These are phyloP conservation scores for Bimuria novae-zelandiae DNA, from an alignment of 2,329 filamentous ascomycete genomes.

Conservation along the genomic window DNA sequence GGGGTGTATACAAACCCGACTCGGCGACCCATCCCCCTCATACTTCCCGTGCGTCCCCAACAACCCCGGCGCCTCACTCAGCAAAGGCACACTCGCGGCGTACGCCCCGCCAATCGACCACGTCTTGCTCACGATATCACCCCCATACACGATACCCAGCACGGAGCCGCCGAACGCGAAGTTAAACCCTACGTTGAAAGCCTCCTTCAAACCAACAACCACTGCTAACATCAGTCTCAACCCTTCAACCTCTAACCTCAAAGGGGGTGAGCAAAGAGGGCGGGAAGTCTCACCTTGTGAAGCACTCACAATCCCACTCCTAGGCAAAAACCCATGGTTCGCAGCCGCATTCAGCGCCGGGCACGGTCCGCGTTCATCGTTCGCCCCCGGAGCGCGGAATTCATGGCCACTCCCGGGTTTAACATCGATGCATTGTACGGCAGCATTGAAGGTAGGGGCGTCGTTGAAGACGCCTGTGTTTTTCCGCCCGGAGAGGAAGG, in stretches of 20 bases:
- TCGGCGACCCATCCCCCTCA: background rate
- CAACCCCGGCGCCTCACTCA: background rate
- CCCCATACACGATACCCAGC: background rate
- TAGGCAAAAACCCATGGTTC: slow-evolving; percentile 33
- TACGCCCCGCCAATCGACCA: background rate
- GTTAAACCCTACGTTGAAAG: background rate
- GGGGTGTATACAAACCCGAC: background rate
- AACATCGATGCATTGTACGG: slow-evolving; percentile 4
- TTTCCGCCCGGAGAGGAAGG: background rate
- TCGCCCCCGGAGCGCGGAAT: background rate
- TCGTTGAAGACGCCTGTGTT: background rate
- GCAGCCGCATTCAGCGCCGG: slow-evolving; percentile 32
- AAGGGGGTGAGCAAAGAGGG: too few species aligned
- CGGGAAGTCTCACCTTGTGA: background rate
- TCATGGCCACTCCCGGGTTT: background rate
- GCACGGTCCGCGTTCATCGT: slow-evolving; percentile 22
- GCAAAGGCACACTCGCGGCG: background rate
- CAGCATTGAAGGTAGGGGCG: background rate
- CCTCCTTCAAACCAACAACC: background rate
- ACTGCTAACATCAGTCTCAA: background rate
- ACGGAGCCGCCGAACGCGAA: background rate
- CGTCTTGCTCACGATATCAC: background rate
- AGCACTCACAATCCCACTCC: slow-evolving; percentile 21
- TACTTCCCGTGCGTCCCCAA: background rate
- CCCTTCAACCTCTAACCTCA: background rate